Conservation (phyloP, 192 early-diverging fungal genomes). For the Geranomyces variabilis region DNA sequence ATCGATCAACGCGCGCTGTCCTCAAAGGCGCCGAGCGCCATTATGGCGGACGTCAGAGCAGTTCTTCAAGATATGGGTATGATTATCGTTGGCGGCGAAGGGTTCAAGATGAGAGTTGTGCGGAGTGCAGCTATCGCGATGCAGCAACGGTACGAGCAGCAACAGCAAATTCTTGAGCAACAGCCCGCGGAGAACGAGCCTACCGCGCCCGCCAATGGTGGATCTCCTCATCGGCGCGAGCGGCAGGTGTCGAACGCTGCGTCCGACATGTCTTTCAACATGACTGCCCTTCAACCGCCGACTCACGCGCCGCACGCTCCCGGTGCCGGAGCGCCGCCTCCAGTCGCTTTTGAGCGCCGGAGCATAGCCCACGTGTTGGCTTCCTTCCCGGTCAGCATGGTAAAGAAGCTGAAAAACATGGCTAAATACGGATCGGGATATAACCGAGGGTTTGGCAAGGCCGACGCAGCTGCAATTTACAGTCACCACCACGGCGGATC, state of each 20-base stretch:
- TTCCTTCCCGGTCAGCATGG: slow-evolving; percentile 45
- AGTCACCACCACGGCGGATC: not conserved
- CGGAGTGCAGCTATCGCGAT: slow-evolving; percentile 34
- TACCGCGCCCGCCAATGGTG: not conserved
- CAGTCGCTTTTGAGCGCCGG: slow-evolving; percentile 8
- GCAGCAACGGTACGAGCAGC: slow-evolving; percentile 84
- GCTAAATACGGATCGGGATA: slow-evolving; percentile 41
- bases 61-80: slow-evolving; percentile 43
- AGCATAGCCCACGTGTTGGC: slow-evolving; percentile 38
- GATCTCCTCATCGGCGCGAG: not conserved
- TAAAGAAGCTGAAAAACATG: slow-evolving; percentile 41
- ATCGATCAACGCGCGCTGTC: slow-evolving; percentile 52
- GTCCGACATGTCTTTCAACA: not conserved
- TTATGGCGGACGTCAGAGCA: slow-evolving; percentile 37
- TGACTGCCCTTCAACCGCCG: not conserved
- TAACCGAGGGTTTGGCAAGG: slow-evolving; percentile 46
- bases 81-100: slow-evolving; percentile 38
- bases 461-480: slow-evolving; percentile 26
- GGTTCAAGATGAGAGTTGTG: slow-evolving; percentile 48
- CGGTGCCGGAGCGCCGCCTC: not conserved
- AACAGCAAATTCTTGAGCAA: slow-evolving; percentile 51
- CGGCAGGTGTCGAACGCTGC: not conserved
- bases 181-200: not conserved
- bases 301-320: not conserved
- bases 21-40: slow-evolving; percentile 21